phyloP scores from a whole-genome alignment of 257 asterid genomes.

The Rubia yunnanensis region DNA sequence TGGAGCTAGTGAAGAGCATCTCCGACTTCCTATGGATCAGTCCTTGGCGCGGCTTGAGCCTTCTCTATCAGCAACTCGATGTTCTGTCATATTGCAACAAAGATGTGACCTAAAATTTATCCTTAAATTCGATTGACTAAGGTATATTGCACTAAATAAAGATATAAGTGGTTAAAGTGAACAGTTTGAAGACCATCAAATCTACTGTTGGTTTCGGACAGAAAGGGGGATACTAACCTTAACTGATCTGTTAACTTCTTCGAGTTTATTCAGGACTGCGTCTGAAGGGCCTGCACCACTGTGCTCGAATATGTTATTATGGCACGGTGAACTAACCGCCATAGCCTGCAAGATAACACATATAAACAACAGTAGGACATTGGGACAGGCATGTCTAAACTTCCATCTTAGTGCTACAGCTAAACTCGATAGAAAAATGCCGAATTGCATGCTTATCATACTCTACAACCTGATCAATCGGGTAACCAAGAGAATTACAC shows the following conservation, averaged over 20 bases:
- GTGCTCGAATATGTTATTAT: constrained; percentile 30
- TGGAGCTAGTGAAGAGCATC: constrained; percentile 3
- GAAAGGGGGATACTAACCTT: constrained; percentile 31
- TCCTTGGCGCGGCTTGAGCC: constrained; percentile 23
- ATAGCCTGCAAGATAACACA: constrained; percentile 29
- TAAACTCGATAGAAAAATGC: background rate
- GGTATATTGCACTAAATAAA: background rate
- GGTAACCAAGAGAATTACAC: background rate
- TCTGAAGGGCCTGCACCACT: constrained; percentile 38
- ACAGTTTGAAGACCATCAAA: background rate
- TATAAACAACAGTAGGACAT: background rate
- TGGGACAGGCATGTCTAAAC: background rate
- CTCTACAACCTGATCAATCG: background rate
- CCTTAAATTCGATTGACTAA: background rate
- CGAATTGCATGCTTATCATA: background rate
- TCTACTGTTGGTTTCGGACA: background rate
- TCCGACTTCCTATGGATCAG: constrained; percentile 12
- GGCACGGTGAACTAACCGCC: constrained; percentile 34
- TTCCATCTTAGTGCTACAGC: background rate
- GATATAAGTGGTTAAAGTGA: too few relatives aligned
- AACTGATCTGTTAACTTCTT: constrained; percentile 54
- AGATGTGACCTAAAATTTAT: background rate
- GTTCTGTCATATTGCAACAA: constrained; percentile 31
- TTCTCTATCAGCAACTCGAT: constrained; percentile 59
- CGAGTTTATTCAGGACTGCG: constrained; percentile 54